Evolutionary conservation across 2,329 filamentous ascomycete species (phyloP), one percentile per base, ranked within the genome.

Genomic region (Cordyceps tenuipes): DNA sequence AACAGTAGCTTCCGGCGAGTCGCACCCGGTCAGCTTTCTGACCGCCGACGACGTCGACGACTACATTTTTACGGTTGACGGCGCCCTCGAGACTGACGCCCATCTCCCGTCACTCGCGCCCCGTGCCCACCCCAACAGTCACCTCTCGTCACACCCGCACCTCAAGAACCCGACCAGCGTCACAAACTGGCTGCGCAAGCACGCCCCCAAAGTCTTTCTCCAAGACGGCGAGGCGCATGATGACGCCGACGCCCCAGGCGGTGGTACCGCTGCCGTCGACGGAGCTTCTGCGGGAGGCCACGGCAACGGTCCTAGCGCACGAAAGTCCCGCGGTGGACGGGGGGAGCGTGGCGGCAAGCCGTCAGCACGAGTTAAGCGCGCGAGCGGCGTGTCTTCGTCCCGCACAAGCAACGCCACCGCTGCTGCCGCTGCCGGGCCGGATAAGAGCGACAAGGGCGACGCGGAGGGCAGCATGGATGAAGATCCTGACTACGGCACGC

Each of bases 181-280:
- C 3, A 95, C 96, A 76, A 97, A 95, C 72, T 99, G 94, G 94
- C 82, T 99, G 13, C 84, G 90, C 63, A 86, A 90, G 69, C 82
- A 96, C 72, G 87, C 90, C 62, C 89, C 91, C 3, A 87, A 93
- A 71, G 86, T 91, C 53, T 92, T 96, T 76, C 76, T 95, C 21
- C 88, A 96, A 71, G 89, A 91, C 67, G 83, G 85, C 60, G 85
- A 87, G 55, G 70, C 69, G 61, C 65, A 64, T 19, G 71, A 72
- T 46, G 49, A 59, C 19, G 41, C n/a, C 48, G 57, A 47, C 21
- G 31, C 26, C 57, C 72, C 75, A 8, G 75, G 76, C 23, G 74
- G 74, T 31, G 70, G 60, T 46, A 66, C 64, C 34, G 62, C 57
- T 13, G 66, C 69, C 36, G 67, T 68, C 34, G 65, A 66, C 19